A percentile compares a stretch with the other conserved stretches of the same genome.
These are phyloP conservation scores for Collybia mongolica DNA, from an alignment of 768 basidiomycete genomes.

Conservation along the genomic window DNA sequence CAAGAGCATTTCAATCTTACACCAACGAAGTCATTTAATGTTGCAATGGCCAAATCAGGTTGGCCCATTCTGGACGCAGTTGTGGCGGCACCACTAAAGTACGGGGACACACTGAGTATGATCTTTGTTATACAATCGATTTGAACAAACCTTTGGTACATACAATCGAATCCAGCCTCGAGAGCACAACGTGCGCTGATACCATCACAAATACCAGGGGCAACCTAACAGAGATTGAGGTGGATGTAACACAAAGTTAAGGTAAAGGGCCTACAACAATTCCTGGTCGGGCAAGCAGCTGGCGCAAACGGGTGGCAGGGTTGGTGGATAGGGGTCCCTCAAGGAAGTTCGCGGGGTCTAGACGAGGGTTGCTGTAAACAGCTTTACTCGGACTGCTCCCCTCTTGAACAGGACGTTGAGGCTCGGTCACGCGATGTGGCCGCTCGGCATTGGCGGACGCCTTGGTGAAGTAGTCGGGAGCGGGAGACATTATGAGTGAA, in stretches of 20 bases:
- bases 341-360: constrained; percentile 67
- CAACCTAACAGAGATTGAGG: constrained; percentile 41
- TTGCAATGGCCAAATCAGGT: constrained; percentile 79
- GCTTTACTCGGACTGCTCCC: background rate
- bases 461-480: constrained; percentile 19
- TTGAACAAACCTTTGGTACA: constrained; percentile 64
- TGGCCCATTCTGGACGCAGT: constrained; percentile 77
- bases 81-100: constrained; percentile 66
- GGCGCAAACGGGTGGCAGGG: constrained; percentile 70
- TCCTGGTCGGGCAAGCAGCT: constrained; percentile 68
- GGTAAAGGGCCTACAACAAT: constrained; percentile 59
- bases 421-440: background rate
- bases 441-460: constrained; percentile 2
- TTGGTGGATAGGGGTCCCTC: constrained; percentile 69
- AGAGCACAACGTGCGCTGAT: constrained; percentile 79
- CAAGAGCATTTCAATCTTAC: constrained; percentile 23
- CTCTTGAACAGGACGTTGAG: background rate
- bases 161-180: constrained; percentile 74
- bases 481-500: constrained; percentile 14
- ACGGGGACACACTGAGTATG: background rate
- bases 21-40: constrained; percentile 73
- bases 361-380: constrained; percentile 63
- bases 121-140: background rate
- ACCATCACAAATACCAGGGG: constrained; percentile 79
- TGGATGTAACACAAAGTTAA: background rate